phyloP scores from a whole-genome alignment of 75 land plant genomes.

The Larix kaempferi region DNA sequence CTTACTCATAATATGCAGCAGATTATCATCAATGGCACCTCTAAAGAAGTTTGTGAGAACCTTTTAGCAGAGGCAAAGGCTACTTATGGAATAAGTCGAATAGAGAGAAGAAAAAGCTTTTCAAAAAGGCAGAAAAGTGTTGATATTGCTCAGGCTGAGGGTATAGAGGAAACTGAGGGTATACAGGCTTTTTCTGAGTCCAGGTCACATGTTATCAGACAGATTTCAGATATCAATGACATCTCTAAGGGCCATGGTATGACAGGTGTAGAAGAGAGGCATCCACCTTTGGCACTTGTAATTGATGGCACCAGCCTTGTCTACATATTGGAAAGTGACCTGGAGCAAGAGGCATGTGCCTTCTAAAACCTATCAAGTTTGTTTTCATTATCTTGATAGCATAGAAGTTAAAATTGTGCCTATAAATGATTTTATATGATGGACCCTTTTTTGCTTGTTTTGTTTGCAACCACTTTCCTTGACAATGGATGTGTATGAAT shows the following conservation, averaged over 20 bases:
- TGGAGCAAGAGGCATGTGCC: slow-evolving; percentile 57
- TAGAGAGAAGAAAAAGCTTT: slow-evolving; percentile 3
- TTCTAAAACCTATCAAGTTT: neutral
- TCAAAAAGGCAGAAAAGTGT: slow-evolving; percentile 15
- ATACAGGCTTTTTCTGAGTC: neutral
- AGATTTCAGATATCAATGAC: neutral
- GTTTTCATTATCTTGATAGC: neutral
- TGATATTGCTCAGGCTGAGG: slow-evolving; percentile 19
- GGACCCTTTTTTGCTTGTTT: slow-evolving; percentile 6
- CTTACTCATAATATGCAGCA: slow-evolving; percentile 67
- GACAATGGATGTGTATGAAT: neutral
- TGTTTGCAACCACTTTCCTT: neutral
- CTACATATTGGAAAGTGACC: slow-evolving; percentile 75
- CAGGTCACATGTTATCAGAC: neutral
- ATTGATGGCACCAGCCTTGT: slow-evolving; percentile 96
- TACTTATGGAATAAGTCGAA: slow-evolving; percentile 38
- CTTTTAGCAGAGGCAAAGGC: slow-evolving; percentile 50
- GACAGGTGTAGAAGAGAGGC: neutral
- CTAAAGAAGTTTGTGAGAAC: slow-evolving; percentile 54
- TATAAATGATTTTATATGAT: slow-evolving; percentile 1
- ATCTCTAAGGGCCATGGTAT: neutral
- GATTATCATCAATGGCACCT: slow-evolving; percentile 70
- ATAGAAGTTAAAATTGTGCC: neutral
- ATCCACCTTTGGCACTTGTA: slow-evolving; percentile 60
- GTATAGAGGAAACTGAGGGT: neutral